These are phyloP conservation scores for Wallacemonas collosoma DNA, from an alignment of 208 protist species.

Conservation along the genomic window DNA sequence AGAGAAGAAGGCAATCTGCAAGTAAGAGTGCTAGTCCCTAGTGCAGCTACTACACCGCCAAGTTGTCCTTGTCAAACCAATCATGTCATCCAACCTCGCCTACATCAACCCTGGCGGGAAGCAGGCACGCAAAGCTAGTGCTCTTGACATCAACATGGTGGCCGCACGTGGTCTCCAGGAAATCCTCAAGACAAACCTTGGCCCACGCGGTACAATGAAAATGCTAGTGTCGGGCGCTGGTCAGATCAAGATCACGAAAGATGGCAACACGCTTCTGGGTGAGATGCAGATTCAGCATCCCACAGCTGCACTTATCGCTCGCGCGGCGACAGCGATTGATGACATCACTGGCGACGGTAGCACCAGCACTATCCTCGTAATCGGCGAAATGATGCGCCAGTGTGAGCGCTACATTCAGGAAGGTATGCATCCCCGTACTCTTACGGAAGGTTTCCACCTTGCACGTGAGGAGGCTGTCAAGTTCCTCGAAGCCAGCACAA, in stretches of 20 bases:
- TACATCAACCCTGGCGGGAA: slow-evolving; percentile 92
- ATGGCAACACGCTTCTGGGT: slow-evolving; percentile 99
- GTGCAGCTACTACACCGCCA: too few relatives aligned
- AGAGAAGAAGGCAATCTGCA: neutral
- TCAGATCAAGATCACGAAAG: slow-evolving; percentile 99
- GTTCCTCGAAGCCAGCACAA: slow-evolving; percentile 83
- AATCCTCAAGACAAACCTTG: slow-evolving; percentile 99
- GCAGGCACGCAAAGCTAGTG: slow-evolving; percentile 82
- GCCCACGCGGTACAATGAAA: slow-evolving; percentile 99
- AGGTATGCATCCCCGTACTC: slow-evolving; percentile 98
- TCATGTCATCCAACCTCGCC: slow-evolving; percentile 76
- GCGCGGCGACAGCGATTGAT: slow-evolving; percentile 99
- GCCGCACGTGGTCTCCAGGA: slow-evolving; percentile 98
- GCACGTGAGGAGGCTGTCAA: slow-evolving; percentile 93
- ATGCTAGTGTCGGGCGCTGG: slow-evolving; percentile 99
- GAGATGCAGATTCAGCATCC: slow-evolving; percentile 99
- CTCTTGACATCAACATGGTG: slow-evolving; percentile 98
- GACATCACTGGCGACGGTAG: slow-evolving; percentile 99
- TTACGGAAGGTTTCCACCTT: slow-evolving; percentile 98
- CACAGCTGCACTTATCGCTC: slow-evolving; percentile 98
- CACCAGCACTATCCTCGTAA: slow-evolving; percentile 98
- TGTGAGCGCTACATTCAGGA: slow-evolving; percentile 98
- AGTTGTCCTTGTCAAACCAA: neutral
- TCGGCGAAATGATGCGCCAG: slow-evolving; percentile 99
- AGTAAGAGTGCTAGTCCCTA: neutral